Conservation (phyloP, 768 basidiomycete species). For the Terana coerulea region DNA sequence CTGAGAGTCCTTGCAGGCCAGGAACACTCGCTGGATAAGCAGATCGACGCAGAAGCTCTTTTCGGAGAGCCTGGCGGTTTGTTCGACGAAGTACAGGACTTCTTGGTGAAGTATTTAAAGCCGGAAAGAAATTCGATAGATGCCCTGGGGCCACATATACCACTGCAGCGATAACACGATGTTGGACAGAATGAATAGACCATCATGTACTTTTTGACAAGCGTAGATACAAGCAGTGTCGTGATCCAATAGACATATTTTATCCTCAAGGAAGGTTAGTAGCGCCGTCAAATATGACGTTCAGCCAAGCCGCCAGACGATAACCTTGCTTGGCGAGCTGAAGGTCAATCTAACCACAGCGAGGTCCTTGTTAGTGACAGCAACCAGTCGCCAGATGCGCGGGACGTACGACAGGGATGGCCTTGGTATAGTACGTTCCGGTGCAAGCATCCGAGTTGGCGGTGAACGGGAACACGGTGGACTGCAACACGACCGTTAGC, state of each 20-base stretch:
- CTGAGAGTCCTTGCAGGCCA: slow-evolving; percentile 37
- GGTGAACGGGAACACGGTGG: slow-evolving; percentile 23
- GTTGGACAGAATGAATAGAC: too few species aligned
- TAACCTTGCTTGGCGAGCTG: slow-evolving; percentile 28
- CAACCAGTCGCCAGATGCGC: background rate
- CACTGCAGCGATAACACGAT: too few species aligned
- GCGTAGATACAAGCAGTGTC: too few species aligned
- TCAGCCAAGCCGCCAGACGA: slow-evolving; percentile 22
- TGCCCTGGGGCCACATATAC: too few species aligned
- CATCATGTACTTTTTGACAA: too few species aligned
- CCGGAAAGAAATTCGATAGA: too few species aligned
- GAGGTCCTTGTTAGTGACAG: background rate
- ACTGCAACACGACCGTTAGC: slow-evolving; percentile 8
- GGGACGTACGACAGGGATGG: slow-evolving; percentile 21
- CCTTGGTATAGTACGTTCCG: slow-evolving; percentile 21
- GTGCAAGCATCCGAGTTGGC: slow-evolving; percentile 25
- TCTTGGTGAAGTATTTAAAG: slow-evolving; percentile 22
- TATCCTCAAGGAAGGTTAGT: slow-evolving; percentile 14
- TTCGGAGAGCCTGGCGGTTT: slow-evolving; percentile 32
- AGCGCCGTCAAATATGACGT: slow-evolving; percentile 20
- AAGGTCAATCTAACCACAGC: slow-evolving; percentile 22
- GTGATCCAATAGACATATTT: too few species aligned
- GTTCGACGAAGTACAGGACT: slow-evolving; percentile 29
- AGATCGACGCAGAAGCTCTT: slow-evolving; percentile 36
- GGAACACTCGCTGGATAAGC: slow-evolving; percentile 59